Evolutionary conservation across 164 flowering plant species (phyloP).

Genomic region (Tetrastigma voinierianum): DNA sequence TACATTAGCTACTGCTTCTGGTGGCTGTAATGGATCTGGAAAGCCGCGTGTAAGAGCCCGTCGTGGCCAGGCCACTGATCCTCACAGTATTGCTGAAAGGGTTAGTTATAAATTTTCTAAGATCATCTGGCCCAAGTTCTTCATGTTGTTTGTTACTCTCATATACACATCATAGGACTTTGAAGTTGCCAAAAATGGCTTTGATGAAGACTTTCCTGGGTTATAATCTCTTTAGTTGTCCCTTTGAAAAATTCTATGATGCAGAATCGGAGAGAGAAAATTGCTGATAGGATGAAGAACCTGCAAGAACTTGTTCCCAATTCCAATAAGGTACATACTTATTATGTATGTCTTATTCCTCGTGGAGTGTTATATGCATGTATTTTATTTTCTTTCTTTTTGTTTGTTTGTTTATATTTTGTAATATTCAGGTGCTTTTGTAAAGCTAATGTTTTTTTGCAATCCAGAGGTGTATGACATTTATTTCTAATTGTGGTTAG

Average conservation of each 20-base stretch:
- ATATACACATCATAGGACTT: not conserved
- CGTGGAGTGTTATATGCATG: too few species aligned
- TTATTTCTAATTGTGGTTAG: not conserved
- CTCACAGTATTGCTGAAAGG: conserved; percentile 70
- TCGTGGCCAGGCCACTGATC: conserved; percentile 70
- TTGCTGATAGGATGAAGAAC: conserved; percentile 63
- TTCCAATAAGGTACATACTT: conserved; percentile 46
- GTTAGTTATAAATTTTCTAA: conserved; percentile 23
- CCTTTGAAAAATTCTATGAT: not conserved
- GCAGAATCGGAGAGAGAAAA: conserved; percentile 66
- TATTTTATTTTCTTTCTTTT: too few species aligned
- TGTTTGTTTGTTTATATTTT: not conserved
- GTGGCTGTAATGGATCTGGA: conserved; percentile 16
- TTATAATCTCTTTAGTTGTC: not conserved
- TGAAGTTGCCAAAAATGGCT: not conserved
- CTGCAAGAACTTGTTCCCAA: conserved; percentile 67
- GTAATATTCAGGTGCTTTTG: not conserved
- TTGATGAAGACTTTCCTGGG: not conserved
- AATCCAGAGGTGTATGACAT: not conserved
- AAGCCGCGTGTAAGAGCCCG: conserved; percentile 49
- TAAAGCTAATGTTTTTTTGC: not conserved
- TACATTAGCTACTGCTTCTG: not conserved
- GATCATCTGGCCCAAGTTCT: not conserved
- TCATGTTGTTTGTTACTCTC: not conserved
- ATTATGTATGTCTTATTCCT: not conserved